A percentile compares a stretch with the other conserved stretches of the same genome.
phyloP scores from a whole-genome alignment of 805 yeast genomes.

The Candida orba region DNA sequence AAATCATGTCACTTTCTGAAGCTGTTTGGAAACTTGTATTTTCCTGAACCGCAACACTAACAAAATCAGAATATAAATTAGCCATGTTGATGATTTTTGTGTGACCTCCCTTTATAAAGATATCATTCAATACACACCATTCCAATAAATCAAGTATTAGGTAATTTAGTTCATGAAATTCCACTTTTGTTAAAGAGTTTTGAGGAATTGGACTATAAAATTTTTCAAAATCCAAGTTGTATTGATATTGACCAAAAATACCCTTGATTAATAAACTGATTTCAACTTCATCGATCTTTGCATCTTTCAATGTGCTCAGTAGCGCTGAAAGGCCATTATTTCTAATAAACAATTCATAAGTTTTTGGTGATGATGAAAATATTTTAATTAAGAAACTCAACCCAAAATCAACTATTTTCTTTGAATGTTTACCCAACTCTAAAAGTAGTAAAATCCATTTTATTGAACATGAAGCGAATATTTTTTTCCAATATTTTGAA shows the following conservation, averaged over 20 bases:
- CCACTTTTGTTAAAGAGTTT: constrained; percentile 8
- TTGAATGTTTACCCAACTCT: constrained; percentile 30
- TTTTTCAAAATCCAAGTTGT: constrained; percentile 16
- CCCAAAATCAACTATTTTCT: constrained; percentile 22
- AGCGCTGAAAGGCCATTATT: constrained; percentile 46
- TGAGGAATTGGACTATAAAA: constrained; percentile 7
- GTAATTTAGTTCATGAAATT: constrained; percentile 40
- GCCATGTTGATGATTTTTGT: constrained; percentile 24
- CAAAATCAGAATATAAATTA: constrained; percentile 18
- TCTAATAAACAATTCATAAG: constrained; percentile 41
- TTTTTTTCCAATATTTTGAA: constrained; percentile 36
- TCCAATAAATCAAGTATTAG: constrained; percentile 29
- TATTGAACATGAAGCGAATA: constrained; percentile 49
- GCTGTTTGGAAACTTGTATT: constrained; percentile 20
- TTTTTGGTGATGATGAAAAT: constrained; percentile 39
- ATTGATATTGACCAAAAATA: constrained; percentile 37
- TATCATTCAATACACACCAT: constrained; percentile 30
- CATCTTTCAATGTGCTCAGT: constrained; percentile 38
- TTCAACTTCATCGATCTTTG: constrained; percentile 28
- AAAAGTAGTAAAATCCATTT: constrained; percentile 59
- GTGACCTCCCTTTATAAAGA: constrained; percentile 30
- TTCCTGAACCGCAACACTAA: constrained; percentile 24
- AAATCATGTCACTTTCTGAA: constrained; percentile 25
- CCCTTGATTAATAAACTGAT: constrained; percentile 36
- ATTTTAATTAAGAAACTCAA: constrained; percentile 44